These are phyloP conservation scores for Kodamaea sp. DNA, from an alignment of 1,139 yeast species.

Conservation along the genomic window DNA sequence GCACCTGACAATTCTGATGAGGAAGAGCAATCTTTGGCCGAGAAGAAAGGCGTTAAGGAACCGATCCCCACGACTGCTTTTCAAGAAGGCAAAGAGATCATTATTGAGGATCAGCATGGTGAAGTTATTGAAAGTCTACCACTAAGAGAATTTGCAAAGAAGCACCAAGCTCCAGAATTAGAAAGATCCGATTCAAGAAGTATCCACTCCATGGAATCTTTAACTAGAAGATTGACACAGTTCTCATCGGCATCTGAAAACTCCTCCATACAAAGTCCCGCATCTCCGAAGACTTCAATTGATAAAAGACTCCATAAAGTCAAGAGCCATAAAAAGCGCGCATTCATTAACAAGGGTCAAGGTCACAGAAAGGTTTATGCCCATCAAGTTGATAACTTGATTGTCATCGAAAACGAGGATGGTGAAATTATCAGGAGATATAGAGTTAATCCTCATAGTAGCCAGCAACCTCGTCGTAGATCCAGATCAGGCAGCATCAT, in stretches of 20 bases:
- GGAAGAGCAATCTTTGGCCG: conserved; percentile 4
- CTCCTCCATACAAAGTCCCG: not conserved
- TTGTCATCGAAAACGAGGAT: conserved; percentile 84
- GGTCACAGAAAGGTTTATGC: conserved; percentile 42
- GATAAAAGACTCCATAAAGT: conserved; percentile 13
- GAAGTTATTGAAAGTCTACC: conserved; percentile 58
- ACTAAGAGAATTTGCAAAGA: conserved; percentile 11
- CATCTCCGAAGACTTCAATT: conserved; percentile 1
- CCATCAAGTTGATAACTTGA: conserved; percentile 61
- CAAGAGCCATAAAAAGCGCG: conserved; percentile 20
- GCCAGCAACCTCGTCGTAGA: conserved; percentile 14
- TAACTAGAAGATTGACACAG: conserved; percentile 38
- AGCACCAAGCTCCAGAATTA: not conserved
- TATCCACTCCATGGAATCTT: conserved; percentile 44
- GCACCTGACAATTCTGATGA: not conserved
- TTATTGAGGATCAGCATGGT: conserved; percentile 82
- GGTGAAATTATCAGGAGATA: conserved; percentile 90
- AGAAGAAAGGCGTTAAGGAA: conserved; percentile 3
- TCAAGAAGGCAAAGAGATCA: conserved; percentile 67
- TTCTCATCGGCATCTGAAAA: conserved; percentile 23
- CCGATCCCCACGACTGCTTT: conserved; percentile 52
- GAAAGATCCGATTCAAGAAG: conserved; percentile 23
- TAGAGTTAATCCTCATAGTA: conserved; percentile 58
- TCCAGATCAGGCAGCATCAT: conserved; percentile 38
- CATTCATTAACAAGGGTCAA: conserved; percentile 32